Evolutionary conservation across 495 filamentous ascomycete genomes (phyloP).

Genomic region (Penicillium antarcticum): DNA sequence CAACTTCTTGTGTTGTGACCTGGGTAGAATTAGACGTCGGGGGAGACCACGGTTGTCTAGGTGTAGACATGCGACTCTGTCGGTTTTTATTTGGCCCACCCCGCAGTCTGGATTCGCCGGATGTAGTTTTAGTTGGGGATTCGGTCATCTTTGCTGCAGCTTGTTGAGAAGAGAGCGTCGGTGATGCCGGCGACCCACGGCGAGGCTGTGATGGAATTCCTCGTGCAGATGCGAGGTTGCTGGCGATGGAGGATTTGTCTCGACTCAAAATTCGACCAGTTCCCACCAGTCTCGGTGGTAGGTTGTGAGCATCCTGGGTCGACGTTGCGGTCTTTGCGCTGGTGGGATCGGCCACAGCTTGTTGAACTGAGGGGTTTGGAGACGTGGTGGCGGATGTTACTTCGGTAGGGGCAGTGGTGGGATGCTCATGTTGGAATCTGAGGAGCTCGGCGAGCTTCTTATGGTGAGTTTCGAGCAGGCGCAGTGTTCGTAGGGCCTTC

Average conservation of each 20-base stretch:
- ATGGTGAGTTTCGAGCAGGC: slow-evolving; percentile 84
- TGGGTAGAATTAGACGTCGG: slow-evolving; percentile 33
- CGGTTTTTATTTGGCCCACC: slow-evolving; percentile 27
- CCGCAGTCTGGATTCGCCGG: slow-evolving; percentile 34
- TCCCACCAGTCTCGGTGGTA: slow-evolving; percentile 33
- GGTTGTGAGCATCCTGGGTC: slow-evolving; percentile 29
- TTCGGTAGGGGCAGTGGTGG: slow-evolving; percentile 27
- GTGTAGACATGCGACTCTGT: slow-evolving; percentile 15
- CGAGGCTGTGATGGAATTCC: slow-evolving; percentile 75
- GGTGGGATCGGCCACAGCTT: slow-evolving; percentile 18
- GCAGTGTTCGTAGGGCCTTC: slow-evolving; percentile 75
- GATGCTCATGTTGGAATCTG: slow-evolving; percentile 63
- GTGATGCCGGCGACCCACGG: slow-evolving; percentile 55
- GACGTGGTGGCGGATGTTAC: slow-evolving; percentile 8
- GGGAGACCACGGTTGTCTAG: slow-evolving; percentile 38
- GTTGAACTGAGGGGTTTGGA: slow-evolving; percentile 8
- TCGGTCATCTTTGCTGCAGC: slow-evolving; percentile 69
- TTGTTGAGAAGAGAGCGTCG: slow-evolving; percentile 70
- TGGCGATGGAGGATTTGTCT: slow-evolving; percentile 84
- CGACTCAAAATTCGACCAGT: slow-evolving; percentile 53
- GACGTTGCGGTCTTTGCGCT: slow-evolving; percentile 25
- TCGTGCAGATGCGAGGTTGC: slow-evolving; percentile 82
- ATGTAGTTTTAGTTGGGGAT: slow-evolving; percentile 45
- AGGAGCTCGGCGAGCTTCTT: slow-evolving; percentile 73
- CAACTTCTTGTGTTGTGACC: slow-evolving; percentile 34